Base-by-base conservation (phyloP, 176 grass and related monocot genomes). In the Eleusine indica region DNA sequence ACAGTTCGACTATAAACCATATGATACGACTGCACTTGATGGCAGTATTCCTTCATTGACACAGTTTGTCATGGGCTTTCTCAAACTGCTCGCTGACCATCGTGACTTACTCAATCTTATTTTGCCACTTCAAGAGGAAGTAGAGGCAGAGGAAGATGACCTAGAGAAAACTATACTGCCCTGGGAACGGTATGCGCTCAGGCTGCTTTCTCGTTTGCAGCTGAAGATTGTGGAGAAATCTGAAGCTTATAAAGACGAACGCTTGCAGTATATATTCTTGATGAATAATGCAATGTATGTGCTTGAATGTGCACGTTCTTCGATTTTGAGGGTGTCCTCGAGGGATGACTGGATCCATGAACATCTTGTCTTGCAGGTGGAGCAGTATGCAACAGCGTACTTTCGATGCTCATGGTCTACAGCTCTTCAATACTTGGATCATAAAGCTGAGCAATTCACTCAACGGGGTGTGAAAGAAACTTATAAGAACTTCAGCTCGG, bases 241-340 rank as follows among this genome's bases (percentile, higher is more conserved):
- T 12, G n/a, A 83, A 30, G 22, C 13, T 64, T 70, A 87, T 44
- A 52, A 82, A 40, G 86, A 87, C 0, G 7, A 73, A 51, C 29
- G 86, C 29, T 17, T 82, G 5, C 51, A n/a, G 37, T 38, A 77
- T 46, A 82, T 87, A 38, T 87, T 87, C 79, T n/a, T 87, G 38
- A 82, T 87, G 63, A 87, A 87, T 70, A 82, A 87, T 77, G 65
- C 57, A 46, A 68, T 69, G 72, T 82, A 77, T 61, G 48, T 87
- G 41, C 79, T 70, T 22, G 63, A 70, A 67, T 35, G n/a, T 11
- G 35, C 44, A 38, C 52, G 48, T 19, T n/a, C 64, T 76, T 46
- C 17, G 1, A 28, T 2, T 35, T 2, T 35, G 32, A 35, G 32
- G 32, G 32, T 63, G 49, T 49, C 66, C 19, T 21, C 68, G 1